Base-by-base conservation (phyloP, 345 rosid species). In the Arabidopsis suecica region DNA sequence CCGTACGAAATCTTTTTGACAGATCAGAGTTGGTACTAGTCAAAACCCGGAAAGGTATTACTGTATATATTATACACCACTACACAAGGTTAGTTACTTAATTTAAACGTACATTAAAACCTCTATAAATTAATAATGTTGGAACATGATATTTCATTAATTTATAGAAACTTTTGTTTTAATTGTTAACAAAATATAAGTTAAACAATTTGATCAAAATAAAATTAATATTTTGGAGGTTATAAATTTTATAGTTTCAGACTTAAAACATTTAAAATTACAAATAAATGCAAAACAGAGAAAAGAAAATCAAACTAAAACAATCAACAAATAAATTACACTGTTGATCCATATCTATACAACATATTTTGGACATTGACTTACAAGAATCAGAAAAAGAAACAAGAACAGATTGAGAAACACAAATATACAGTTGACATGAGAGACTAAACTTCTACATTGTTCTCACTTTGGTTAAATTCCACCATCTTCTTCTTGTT, bases 401-500 rank as follows among this genome's bases (percentile, higher is more conserved):
- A 22, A 37, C 37, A 40, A 5, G 9, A 54, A 23, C 7, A 50
- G 1, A 12, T 23, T 55, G 0, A 1, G 3, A 57, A 25, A 64
- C 16, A 34, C 47, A 65, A 59, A 48, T 28, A 68, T 20, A 67
- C 55, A 59, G 12, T 16, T 49, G 25, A 67, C 13, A 18, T 36
- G 45, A 33, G 33, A 41, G 28, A 64, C 38, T 64, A 73, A 32
- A 42, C 64, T 64, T 73, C 64, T 32, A 33, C 14, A 41, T 41
- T 34, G 25, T 54, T 54, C 42, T 54, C 78, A 9, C 40, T 55
- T 55, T 54, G 71, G 57, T 55, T 11, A 30, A 73, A 57, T 65
- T 65, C 65, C 57, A 3, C 25, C 56, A 73, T 74, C 41, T 65
- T 61, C 57, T 56, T 58, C 36, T 75, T 60, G 49, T 75, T 66